These are phyloP conservation scores for Tolypocladium inflatum DNA, from an alignment of 2,329 filamentous ascomycete genomes.

Conservation along the genomic window DNA sequence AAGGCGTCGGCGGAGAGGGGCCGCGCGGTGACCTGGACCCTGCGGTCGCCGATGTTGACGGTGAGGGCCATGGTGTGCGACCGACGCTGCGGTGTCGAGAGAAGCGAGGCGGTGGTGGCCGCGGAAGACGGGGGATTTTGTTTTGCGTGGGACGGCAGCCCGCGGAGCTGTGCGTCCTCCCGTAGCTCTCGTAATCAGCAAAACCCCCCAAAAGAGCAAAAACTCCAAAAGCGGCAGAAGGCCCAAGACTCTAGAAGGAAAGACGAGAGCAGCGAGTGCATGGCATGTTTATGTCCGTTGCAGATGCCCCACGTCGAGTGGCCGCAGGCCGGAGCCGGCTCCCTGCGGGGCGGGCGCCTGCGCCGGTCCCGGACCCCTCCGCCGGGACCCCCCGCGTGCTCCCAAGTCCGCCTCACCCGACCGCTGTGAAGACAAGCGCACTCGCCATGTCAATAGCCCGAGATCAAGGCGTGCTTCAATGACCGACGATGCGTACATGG, in stretches of 20 bases:
- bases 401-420: not conserved
- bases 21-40: slow-evolving; percentile 40
- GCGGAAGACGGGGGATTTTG: too few species aligned
- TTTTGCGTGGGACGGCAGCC: too few species aligned
- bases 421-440: not conserved
- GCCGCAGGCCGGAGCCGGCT: not conserved
- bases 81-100: not conserved
- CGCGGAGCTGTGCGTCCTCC: not conserved
- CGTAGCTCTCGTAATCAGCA: too few species aligned
- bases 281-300: not conserved
- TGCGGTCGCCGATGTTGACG: slow-evolving; percentile 12
- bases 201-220: too few species aligned
- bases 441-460: not conserved
- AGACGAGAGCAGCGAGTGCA: too few species aligned
- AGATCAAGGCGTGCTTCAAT: not conserved
- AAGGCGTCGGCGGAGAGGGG: slow-evolving; percentile 64
- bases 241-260: too few species aligned
- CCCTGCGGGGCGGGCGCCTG: not conserved
- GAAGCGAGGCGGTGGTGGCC: too few species aligned
- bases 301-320: not conserved
- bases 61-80: slow-evolving; percentile 15
- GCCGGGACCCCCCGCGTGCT: not conserved
- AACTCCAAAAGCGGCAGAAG: too few species aligned
- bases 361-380: not conserved
- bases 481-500: not conserved